Percentiles rank a stretch among this genome's conserved stretches.
These are phyloP conservation scores for Zymoseptoria brevis DNA, from an alignment of 2,329 filamentous ascomycete genomes.

Conservation along the genomic window DNA sequence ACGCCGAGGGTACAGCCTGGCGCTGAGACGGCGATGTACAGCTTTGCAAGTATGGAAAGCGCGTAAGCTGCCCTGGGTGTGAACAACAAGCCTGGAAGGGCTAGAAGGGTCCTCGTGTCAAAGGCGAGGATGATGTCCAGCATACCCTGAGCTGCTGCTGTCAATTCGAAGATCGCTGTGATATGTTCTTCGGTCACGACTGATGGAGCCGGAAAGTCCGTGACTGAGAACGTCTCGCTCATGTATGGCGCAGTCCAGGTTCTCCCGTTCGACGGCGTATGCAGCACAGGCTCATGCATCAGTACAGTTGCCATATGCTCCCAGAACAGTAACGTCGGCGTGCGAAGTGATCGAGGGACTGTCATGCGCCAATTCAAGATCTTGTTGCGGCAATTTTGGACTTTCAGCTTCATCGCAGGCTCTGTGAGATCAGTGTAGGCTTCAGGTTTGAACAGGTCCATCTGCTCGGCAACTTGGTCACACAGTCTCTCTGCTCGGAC, in stretches of 20 bases:
- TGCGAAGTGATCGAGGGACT: slow-evolving; percentile 13
- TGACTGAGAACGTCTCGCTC: slow-evolving; percentile 21
- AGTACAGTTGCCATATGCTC: slow-evolving; percentile 22
- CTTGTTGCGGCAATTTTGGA: slow-evolving; percentile 15
- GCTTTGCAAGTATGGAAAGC: slow-evolving; percentile 20
- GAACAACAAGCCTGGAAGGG: slow-evolving; percentile 19
- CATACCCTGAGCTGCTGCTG: slow-evolving; percentile 16
- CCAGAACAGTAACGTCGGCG: slow-evolving; percentile 16
- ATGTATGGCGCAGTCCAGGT: slow-evolving; percentile 26
- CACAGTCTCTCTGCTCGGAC: slow-evolving; percentile 20
- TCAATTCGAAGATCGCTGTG: slow-evolving; percentile 18
- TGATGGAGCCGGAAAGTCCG: slow-evolving; percentile 21
- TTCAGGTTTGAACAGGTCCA: slow-evolving; percentile 13
- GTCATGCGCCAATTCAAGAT: slow-evolving; percentile 21
- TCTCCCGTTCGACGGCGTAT: slow-evolving; percentile 24
- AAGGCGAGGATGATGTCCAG: slow-evolving; percentile 16
- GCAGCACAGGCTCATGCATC: slow-evolving; percentile 24
- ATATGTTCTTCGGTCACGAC: slow-evolving; percentile 19
- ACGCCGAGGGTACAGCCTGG: slow-evolving; percentile 21
- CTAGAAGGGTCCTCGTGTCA: slow-evolving; percentile 9
- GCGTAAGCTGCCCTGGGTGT: slow-evolving; percentile 20
- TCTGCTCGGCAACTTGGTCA: slow-evolving; percentile 16
- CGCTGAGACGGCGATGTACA: slow-evolving; percentile 22
- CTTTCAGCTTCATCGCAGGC: slow-evolving; percentile 12
- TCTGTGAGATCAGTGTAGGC: slow-evolving; percentile 15